A percentile compares a stretch with the other conserved stretches of the same genome.
Conservation (phyloP, 1,139 yeast species). For the Protomyces arabidopsidicola region DNA sequence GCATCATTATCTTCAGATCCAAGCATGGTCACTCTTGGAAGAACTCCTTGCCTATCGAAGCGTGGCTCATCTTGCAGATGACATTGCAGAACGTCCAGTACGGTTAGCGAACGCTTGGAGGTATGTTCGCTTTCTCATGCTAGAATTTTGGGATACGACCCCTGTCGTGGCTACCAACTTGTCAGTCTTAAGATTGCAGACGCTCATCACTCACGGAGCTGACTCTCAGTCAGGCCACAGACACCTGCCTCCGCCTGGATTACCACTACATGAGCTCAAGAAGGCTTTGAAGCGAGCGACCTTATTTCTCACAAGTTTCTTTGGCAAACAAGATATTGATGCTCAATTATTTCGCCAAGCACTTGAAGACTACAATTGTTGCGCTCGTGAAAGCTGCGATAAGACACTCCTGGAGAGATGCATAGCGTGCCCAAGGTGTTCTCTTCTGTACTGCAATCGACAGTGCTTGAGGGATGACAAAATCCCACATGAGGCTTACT, state of each 20-base stretch:
- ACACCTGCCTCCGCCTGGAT: slow-evolving; percentile 5
- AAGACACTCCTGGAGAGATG: not conserved
- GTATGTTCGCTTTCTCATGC: slow-evolving; percentile 3
- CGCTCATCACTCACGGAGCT: slow-evolving; percentile 2
- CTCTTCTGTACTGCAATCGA: slow-evolving; percentile 6
- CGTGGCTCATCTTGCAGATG: not conserved
- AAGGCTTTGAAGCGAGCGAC: not conserved
- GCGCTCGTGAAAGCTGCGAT: not conserved
- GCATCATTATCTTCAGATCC: slow-evolving; percentile 5
- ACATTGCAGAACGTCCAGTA: not conserved
- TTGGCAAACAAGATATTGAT: slow-evolving; percentile 13
- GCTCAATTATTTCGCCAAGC: slow-evolving; percentile 7
- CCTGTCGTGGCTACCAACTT: slow-evolving; percentile 26
- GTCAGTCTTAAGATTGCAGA: slow-evolving; percentile 7
- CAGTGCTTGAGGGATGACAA: not conserved
- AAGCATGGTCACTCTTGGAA: slow-evolving; percentile 8
- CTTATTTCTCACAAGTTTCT: not conserved
- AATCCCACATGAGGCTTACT: not conserved
- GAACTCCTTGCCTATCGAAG: slow-evolving; percentile 12
- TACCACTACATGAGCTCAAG: not conserved
- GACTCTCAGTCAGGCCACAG: not conserved
- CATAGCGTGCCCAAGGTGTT: slow-evolving; percentile 7
- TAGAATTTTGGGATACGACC: slow-evolving; percentile 1
- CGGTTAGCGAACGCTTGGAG: slow-evolving; percentile 19
- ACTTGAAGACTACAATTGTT: not conserved